Conservation (phyloP, 345 rosid species). For the Psidium guajava region DNA sequence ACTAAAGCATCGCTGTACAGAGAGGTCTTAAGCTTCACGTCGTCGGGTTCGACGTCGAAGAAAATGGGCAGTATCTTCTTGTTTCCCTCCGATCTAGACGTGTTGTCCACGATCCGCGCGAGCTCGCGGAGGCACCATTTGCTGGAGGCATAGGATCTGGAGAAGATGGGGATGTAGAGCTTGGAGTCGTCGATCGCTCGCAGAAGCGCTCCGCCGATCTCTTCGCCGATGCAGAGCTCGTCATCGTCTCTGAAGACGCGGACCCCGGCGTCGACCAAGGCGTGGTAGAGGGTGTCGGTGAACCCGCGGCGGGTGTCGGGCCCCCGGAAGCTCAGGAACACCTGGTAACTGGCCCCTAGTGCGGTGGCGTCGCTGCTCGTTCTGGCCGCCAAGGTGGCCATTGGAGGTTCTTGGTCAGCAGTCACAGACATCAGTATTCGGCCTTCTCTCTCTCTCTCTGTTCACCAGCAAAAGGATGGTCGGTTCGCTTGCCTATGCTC, state of each 20-base stretch:
- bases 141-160: neutral
- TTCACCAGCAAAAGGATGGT: slow-evolving; percentile 5
- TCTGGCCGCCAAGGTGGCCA: neutral
- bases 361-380: neutral
- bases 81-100: neutral
- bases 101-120: neutral
- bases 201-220: neutral
- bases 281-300: neutral
- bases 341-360: neutral
- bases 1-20: neutral
- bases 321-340: neutral
- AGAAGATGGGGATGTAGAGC: neutral
- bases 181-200: neutral
- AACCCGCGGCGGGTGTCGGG: neutral
- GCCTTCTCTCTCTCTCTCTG: slow-evolving; percentile 5
- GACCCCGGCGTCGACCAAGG: neutral
- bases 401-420: neutral
- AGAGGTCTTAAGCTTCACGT: neutral
- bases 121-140: slow-evolving; percentile 1
- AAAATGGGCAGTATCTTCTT: neutral
- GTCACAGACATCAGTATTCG: neutral
- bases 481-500: neutral
- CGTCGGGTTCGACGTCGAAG: neutral
- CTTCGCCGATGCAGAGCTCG: neutral
- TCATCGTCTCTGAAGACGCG: neutral